phyloP scores from a whole-genome alignment of 139 green algal genomes.

The Micromonas pusilla region DNA sequence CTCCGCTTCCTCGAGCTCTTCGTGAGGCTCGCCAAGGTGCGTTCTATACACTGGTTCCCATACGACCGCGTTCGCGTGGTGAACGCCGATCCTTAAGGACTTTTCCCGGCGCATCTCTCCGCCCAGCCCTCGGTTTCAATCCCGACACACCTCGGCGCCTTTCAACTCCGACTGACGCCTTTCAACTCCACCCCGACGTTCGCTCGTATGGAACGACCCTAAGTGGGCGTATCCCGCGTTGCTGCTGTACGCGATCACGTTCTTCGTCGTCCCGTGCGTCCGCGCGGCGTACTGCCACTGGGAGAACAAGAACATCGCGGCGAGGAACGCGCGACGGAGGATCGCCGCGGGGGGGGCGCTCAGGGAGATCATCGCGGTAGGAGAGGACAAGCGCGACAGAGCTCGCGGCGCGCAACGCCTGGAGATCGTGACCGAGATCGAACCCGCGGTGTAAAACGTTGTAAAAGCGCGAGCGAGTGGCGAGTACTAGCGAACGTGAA shows the following conservation, averaged over 20 bases:
- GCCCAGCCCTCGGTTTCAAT: no score
- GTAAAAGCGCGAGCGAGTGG: no score
- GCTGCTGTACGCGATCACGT: slow-evolving; percentile 6
- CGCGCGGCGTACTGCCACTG: background rate
- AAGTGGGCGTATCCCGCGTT: background rate
- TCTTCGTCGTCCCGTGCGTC: background rate
- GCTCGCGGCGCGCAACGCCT: background rate
- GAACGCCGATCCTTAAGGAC: no score
- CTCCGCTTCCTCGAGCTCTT: slow-evolving; percentile 17
- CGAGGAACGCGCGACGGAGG: background rate
- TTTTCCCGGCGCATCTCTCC: no score
- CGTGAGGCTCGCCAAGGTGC: background rate
- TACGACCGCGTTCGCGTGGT: no score
- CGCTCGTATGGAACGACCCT: no score
- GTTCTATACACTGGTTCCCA: no score
- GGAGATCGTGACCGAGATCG: background rate
- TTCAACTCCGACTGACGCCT: no score
- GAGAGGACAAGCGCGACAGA: background rate
- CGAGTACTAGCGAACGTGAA: no score
- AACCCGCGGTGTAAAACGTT: no score
- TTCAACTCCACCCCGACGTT: no score
- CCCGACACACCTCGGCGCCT: no score
- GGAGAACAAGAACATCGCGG: background rate
- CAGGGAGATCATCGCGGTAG: background rate
- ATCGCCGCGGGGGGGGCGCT: background rate